A percentile compares a stretch with the other conserved stretches of the same genome.
Conservation (phyloP, 2,329 filamentous ascomycete species). For the Raffaelea arxii region DNA sequence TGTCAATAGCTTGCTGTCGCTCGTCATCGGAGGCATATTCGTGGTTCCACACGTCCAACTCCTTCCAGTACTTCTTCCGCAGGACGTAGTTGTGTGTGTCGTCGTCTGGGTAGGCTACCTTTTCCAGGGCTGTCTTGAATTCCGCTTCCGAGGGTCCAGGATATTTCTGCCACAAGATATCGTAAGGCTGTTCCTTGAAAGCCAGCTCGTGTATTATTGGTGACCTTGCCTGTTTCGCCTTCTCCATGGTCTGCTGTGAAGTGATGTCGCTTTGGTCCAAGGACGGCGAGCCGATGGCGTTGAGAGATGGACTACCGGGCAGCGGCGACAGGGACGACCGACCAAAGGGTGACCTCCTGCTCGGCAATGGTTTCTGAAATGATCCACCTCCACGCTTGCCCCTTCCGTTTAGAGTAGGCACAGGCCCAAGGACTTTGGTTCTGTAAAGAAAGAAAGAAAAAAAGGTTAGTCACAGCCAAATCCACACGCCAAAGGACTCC, state of each 20-base stretch:
- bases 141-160: slow-evolving; percentile 39
- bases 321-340: slow-evolving; percentile 20
- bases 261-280: slow-evolving; percentile 38
- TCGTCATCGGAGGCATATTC: slow-evolving; percentile 43
- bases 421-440: slow-evolving; percentile 25
- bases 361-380: slow-evolving; percentile 13
- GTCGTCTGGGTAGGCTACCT: slow-evolving; percentile 45
- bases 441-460: slow-evolving; percentile 22
- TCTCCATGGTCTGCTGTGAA: slow-evolving; percentile 44
- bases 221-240: slow-evolving; percentile 28
- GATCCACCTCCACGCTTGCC: slow-evolving; percentile 15
- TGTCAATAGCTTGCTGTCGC: slow-evolving; percentile 50
- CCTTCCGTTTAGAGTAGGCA: slow-evolving; percentile 12
- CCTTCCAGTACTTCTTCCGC: slow-evolving; percentile 50
- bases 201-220: slow-evolving; percentile 53
- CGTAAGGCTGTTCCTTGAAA: slow-evolving; percentile 38
- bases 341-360: slow-evolving; percentile 11
- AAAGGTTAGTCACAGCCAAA: background rate
- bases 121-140: slow-evolving; percentile 43
- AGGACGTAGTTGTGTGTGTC: slow-evolving; percentile 43
- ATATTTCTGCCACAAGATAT: slow-evolving; percentile 41
- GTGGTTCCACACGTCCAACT: slow-evolving; percentile 55
- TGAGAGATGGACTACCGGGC: slow-evolving; percentile 47
- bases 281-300: slow-evolving; percentile 43
- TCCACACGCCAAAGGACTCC: no score